Evolutionary conservation across 1,284 basidiomycete genomes (phyloP), one percentile per base, ranked within the genome.

Genomic region (Macrocystidia cucumis): DNA sequence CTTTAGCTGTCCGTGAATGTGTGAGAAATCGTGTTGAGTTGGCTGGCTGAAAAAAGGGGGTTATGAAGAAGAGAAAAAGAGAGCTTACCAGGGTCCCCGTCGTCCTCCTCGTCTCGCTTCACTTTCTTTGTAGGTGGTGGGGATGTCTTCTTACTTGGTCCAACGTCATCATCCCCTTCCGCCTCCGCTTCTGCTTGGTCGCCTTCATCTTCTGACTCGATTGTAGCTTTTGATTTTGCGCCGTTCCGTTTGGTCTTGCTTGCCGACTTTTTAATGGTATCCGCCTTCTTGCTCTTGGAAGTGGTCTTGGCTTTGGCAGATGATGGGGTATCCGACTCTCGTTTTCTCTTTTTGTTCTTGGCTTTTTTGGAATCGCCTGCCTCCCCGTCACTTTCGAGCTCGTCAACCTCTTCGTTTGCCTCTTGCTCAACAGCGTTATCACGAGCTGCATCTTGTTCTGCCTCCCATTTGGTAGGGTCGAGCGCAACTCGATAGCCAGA

Each of bases 401-500:
- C 51, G 44, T 86, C 86, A 29, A 84, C 75, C 36, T 75, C 74
- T 0, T 76, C 82, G 24, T 75, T 72, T 22, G 71, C 77, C 32
- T 74, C 77, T 29, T 66, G 72, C 29, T 79, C 75, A 2, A 63
- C 65, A 2, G 48, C 50, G 4, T 50, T 50, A 9, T 37, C 32
- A 19, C 62, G 60, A 26, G 67, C 65, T 13, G 65, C 62, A 35
- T 72, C 70, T 21, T 63, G 62, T 39, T 80, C 70, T 38, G 72
- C 48, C 47, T 83, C 74, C 88, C 91, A 95, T 34, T 72, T 65
- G 23, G 60, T 62, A 1, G 92, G 92, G 60, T 95, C 78, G 31
- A 81, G 67, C 4, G 92, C 91, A 46, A 86, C 78, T 47, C 76
- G 69, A 63, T 97, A 98, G 9, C 86, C 91, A 35, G 72, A 59